Conservation (phyloP, 2,329 filamentous ascomycete species). For the Sordariomycetes sp. region DNA sequence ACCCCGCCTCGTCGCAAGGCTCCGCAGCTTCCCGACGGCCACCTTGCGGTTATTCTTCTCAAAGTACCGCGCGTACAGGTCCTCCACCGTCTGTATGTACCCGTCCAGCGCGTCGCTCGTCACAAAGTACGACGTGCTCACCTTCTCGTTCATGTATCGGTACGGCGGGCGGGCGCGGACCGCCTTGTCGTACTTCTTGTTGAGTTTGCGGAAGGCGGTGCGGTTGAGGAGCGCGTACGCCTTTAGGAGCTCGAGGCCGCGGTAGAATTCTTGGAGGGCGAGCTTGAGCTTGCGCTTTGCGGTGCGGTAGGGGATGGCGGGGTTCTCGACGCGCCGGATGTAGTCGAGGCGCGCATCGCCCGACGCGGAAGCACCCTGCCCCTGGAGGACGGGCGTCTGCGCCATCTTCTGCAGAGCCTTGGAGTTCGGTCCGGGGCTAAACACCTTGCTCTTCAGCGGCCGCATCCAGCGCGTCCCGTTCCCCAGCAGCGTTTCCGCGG, state of each 20-base stretch:
- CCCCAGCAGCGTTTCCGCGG: neutral
- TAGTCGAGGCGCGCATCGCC: constrained; percentile 31
- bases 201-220: constrained; percentile 91
- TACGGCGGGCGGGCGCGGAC: constrained; percentile 64
- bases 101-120: constrained; percentile 74
- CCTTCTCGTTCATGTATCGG: constrained; percentile 81
- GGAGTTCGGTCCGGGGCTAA: constrained; percentile 45
- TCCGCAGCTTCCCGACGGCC: constrained; percentile 74
- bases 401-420: constrained; percentile 43
- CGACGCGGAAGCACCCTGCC: neutral
- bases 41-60: constrained; percentile 88
- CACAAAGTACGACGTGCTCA: constrained; percentile 84
- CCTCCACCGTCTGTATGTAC: constrained; percentile 70
- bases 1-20: constrained; percentile 44
- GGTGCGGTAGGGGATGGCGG: constrained; percentile 67
- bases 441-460: constrained; percentile 39
- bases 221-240: constrained; percentile 82
- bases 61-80: constrained; percentile 89
- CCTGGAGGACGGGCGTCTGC: constrained; percentile 28
- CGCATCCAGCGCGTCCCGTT: constrained; percentile 25
- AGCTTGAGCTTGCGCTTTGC: constrained; percentile 88
- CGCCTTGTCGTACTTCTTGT: constrained; percentile 96
- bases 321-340: constrained; percentile 30
- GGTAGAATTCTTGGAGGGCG: constrained; percentile 86
- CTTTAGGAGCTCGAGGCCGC: constrained; percentile 81